These are phyloP conservation scores for Quercus tomentella DNA, from an alignment of 331 rosid genomes.

Conservation along the genomic window DNA sequence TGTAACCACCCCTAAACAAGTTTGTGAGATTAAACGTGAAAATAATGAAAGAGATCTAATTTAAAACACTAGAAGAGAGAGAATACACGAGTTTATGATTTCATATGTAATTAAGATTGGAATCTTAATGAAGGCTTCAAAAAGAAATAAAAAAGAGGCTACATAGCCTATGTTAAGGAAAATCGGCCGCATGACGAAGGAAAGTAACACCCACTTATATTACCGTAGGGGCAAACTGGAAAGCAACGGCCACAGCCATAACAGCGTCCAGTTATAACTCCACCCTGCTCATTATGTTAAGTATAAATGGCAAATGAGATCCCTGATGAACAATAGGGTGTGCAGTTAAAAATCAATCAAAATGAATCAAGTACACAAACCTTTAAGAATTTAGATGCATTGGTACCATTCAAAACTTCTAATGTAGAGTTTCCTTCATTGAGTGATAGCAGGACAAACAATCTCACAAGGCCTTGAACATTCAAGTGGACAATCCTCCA, in stretches of 20 bases:
- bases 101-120: not conserved
- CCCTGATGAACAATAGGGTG: not conserved
- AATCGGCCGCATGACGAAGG: not conserved
- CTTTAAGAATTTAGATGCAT: slow-evolving; percentile 26
- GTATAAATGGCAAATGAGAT: not conserved
- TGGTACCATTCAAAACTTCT: slow-evolving; percentile 25
- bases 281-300: slow-evolving; percentile 47
- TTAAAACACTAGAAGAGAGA: slow-evolving; percentile 4
- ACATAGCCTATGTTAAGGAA: not conserved
- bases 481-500: slow-evolving; percentile 76
- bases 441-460: slow-evolving; percentile 77
- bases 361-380: slow-evolving; percentile 12
- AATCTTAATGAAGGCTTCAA: not conserved
- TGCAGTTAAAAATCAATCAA: not conserved
- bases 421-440: slow-evolving; percentile 21
- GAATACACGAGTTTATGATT: slow-evolving; percentile 2
- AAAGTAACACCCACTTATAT: slow-evolving; percentile 53
- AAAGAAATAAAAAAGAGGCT: not conserved
- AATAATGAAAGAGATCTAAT: not conserved
- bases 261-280: slow-evolving; percentile 83
- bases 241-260: slow-evolving; percentile 92
- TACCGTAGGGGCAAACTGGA: slow-evolving; percentile 89
- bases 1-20: slow-evolving; percentile 55
- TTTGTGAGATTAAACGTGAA: not conserved
- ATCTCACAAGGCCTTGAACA: slow-evolving; percentile 72